Evolutionary conservation across 129 eudicot genomes (phyloP), one percentile per base, ranked within the genome.

Genomic region (Lonicera japonica): DNA sequence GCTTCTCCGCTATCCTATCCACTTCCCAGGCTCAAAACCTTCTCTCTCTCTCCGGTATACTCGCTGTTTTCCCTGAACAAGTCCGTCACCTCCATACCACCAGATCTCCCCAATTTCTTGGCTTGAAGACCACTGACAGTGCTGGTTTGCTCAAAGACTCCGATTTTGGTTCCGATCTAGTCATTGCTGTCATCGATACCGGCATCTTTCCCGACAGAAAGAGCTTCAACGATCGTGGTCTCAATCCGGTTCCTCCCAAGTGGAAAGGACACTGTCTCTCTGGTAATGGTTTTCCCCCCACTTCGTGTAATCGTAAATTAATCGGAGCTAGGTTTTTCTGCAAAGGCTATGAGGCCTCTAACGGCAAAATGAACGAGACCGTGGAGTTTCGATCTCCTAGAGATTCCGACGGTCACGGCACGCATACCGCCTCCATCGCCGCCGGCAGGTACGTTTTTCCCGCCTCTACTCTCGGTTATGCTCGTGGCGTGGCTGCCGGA

Each of bases 381-480:
- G 5, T 62, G 14, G 98, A 92, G 76, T 71, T 38, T 38, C 81
- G 91, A 2, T 92, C 98, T 15, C 82, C 96, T 8, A 61, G 96
- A 29, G 98, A 92, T 54, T 75, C 95, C 14, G 96, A 87, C 21
- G 98, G 98, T 0, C 98, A 92, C 25, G 98, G 98, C 29, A 92
- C 98, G 4, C 98, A 92, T 64, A 92, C 98, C 1, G 98, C 98
- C 9, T 92, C 98, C 0, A 92, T 85, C 19, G 90, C 96, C 25
- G 98, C 95, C 16, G 98, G 98, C 0, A 80, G 98, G 77, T 86
- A 84, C 58, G 98, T 87, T 0, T 87, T 80, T 16, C 90, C 96
- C 22, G 98, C 98, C 0, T 79, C 94, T 0, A 84, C 89, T 1
- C 77, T 83, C 8, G 98, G 98, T 5, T 92, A 87, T 60, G 98